Evolutionary conservation across 306 rosid genomes (phyloP).

Genomic region (Bauhinia variegata): DNA sequence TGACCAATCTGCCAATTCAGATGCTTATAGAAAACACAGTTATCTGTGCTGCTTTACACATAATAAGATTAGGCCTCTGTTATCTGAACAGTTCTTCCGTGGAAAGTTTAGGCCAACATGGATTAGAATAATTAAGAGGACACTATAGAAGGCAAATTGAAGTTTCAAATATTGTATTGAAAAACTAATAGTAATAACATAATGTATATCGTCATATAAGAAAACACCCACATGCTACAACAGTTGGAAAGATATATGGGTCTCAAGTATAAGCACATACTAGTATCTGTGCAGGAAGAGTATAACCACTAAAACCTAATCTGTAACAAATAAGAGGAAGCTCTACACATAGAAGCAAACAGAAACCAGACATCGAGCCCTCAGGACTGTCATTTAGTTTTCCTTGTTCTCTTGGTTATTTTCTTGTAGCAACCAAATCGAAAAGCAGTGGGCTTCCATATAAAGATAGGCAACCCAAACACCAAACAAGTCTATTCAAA

Average conservation of each 20-base stretch:
- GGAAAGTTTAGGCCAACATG: not conserved
- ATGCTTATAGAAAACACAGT: not conserved
- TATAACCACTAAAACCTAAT: conserved; percentile 11
- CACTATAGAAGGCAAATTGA: not conserved
- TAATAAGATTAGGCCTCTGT: not conserved
- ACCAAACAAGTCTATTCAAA: conserved; percentile 47
- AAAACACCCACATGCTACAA: not conserved
- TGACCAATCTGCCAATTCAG: not conserved
- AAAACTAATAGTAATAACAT: too few species aligned
- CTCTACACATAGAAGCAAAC: not conserved
- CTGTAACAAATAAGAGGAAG: conserved; percentile 20
- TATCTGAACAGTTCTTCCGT: too few species aligned
- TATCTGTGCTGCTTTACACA: not conserved
- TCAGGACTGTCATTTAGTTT: not conserved
- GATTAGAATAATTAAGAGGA: not conserved
- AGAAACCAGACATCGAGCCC: not conserved
- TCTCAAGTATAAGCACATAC: not conserved
- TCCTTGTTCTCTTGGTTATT: conserved; percentile 14
- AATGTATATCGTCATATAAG: too few species aligned
- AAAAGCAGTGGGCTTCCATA: not conserved
- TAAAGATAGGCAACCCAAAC: conserved; percentile 1
- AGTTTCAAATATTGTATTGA: not conserved
- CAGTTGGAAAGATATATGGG: not conserved
- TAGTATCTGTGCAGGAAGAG: conserved; percentile 1
- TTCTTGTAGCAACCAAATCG: conserved; percentile 19